Conservation (phyloP, 345 rosid genomes). For the Cardamine chenopodiifolia region DNA sequence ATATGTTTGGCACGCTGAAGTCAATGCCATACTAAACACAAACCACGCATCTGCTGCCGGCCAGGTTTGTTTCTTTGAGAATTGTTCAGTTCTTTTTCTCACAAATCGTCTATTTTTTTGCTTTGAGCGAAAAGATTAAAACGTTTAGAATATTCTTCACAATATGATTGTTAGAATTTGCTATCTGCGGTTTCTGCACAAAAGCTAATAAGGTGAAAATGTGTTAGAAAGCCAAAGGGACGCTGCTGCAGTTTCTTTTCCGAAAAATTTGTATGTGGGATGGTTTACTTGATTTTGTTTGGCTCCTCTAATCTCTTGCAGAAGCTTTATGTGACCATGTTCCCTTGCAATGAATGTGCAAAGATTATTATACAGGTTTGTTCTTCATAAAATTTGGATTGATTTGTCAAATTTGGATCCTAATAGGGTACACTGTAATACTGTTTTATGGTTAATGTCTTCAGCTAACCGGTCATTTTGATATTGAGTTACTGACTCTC, state of each 20-base stretch:
- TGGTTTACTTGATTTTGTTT: conserved; percentile 4
- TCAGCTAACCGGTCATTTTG: conserved; percentile 4
- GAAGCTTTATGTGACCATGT: conserved; percentile 98
- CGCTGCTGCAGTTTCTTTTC: background rate
- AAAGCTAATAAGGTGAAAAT: conserved; percentile 12
- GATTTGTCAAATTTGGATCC: conserved; percentile 21
- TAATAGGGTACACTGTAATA: background rate
- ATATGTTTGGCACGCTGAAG: conserved; percentile 98
- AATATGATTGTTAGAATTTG: background rate
- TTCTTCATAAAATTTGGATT: conserved; percentile 6
- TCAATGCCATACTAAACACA: conserved; percentile 90
- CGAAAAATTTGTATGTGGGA: background rate
- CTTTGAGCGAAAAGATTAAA: conserved; percentile 4
- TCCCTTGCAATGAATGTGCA: conserved; percentile 99
- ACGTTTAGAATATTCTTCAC: background rate
- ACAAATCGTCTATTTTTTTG: background rate
- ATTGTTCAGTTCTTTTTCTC: background rate
- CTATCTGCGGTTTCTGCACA: background rate
- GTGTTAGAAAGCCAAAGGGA: background rate
- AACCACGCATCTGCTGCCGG: conserved; percentile 92
- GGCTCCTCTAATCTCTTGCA: conserved; percentile 48
- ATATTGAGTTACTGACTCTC: conserved; percentile 13
- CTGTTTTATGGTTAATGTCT: background rate
- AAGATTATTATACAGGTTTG: conserved; percentile 94
- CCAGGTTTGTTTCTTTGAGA: conserved; percentile 53